A percentile compares a stretch with the other conserved stretches of the same genome.
Evolutionary conservation across 257 asterid genomes (phyloP).

Genomic region (Solanum sejunctum): DNA sequence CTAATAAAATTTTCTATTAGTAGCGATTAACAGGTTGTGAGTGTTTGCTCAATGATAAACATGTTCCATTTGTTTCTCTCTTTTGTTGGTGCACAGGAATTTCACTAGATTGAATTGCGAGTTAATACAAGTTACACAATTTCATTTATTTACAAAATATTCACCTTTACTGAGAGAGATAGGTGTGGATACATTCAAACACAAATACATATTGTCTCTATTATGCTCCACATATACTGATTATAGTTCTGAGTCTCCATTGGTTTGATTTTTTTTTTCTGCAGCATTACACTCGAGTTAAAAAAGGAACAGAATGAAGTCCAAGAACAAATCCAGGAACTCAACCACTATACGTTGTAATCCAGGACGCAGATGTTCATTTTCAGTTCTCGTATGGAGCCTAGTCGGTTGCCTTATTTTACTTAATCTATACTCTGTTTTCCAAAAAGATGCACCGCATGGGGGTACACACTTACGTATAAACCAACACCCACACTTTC

Average conservation of each 20-base stretch:
- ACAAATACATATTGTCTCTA: background rate
- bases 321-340: conserved; percentile 56
- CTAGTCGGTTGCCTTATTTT: conserved; percentile 51
- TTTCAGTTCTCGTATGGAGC: conserved; percentile 35
- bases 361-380: conserved; percentile 81
- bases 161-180: background rate
- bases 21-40: background rate
- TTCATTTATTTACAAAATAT: background rate
- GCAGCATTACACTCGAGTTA: conserved; percentile 52
- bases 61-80: background rate
- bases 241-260: conserved; percentile 32
- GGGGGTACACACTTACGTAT: conserved; percentile 8
- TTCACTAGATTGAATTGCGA: background rate
- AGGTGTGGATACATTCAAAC: background rate
- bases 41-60: background rate
- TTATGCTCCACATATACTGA: background rate
- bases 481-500: conserved; percentile 27
- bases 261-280: conserved; percentile 26
- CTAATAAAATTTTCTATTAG: background rate
- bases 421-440: conserved; percentile 44
- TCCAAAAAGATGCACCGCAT: conserved; percentile 17
- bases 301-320: conserved; percentile 54
- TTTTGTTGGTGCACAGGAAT: background rate
- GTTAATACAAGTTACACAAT: background rate
- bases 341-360: conserved; percentile 58